phyloP scores from a whole-genome alignment of 2,329 filamentous ascomycete species.

The Xylaria sp. region DNA sequence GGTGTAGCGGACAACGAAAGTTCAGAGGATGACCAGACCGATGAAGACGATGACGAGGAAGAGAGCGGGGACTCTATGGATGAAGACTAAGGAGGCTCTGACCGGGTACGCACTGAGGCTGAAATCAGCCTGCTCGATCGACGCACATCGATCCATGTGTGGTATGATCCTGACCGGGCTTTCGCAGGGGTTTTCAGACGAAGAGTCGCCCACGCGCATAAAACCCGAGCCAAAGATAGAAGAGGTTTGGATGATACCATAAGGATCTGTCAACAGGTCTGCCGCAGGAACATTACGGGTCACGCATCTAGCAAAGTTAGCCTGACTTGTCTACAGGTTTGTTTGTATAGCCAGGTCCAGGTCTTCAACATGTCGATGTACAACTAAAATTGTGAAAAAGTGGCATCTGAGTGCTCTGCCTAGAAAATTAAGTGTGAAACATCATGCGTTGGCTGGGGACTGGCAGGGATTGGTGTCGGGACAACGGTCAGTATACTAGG shows the following conservation, averaged over 20 bases:
- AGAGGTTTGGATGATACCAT: neutral
- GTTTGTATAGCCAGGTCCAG: conserved; percentile 9
- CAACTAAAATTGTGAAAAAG: conserved; percentile 14
- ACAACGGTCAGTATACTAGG: conserved; percentile 27
- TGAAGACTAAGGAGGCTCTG: conserved; percentile 57
- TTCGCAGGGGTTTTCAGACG: conserved; percentile 15
- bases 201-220: conserved; percentile 6
- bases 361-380: neutral
- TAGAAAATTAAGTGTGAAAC: conserved; percentile 27
- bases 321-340: neutral
- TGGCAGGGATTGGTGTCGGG: conserved; percentile 33
- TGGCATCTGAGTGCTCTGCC: conserved; percentile 10
- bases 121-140: conserved; percentile 34
- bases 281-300: neutral
- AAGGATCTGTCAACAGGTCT: conserved; percentile 2
- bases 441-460: conserved; percentile 30
- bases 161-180: conserved; percentile 24
- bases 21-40: conserved; percentile 58
- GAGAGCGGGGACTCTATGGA: conserved; percentile 65
- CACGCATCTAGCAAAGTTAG: neutral
- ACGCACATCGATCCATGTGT: conserved; percentile 35
- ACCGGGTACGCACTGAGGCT: conserved; percentile 26
- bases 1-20: conserved; percentile 75
- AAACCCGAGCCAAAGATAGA: conserved; percentile 2
- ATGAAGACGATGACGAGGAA: conserved; percentile 48